A percentile compares a stretch with the other conserved stretches of the same genome.
These are phyloP conservation scores for Pelargonium fulgidum DNA, from an alignment of 441 rosid genomes.

Conservation along the genomic window DNA sequence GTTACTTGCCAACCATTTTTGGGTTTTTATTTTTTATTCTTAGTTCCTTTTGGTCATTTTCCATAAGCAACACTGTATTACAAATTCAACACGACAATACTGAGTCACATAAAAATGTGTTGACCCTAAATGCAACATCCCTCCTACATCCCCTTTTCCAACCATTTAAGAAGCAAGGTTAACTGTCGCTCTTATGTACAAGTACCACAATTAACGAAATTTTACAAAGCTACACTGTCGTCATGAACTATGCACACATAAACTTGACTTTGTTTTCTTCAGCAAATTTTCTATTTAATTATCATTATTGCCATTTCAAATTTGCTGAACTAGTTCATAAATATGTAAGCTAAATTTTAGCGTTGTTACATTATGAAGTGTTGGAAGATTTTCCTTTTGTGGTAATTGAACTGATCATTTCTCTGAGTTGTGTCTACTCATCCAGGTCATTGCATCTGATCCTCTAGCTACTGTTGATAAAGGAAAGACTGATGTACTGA, in stretches of 20 bases:
- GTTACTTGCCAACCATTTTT: not conserved
- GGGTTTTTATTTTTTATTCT: not conserved
- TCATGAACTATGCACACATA: not conserved
- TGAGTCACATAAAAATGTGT: not conserved
- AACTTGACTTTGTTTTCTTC: not conserved
- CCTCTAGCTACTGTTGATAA: slow-evolving; percentile 61
- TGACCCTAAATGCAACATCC: not conserved
- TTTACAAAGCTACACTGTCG: not conserved
- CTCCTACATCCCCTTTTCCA: not conserved
- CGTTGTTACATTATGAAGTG: not conserved
- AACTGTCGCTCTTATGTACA: not conserved
- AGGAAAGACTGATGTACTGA: slow-evolving; percentile 58
- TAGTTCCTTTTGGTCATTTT: not conserved
- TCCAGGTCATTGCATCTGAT: slow-evolving; percentile 54
- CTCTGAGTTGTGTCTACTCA: not conserved
- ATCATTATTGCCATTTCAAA: not conserved
- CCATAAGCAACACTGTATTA: not conserved
- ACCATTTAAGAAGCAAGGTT: not conserved
- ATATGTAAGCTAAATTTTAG: not conserved
- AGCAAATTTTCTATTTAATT: not conserved
- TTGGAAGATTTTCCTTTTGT: not conserved
- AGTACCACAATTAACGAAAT: not conserved
- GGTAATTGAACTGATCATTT: not conserved
- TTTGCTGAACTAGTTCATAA: not conserved
- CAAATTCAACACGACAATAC: not conserved